Base-by-base conservation (phyloP, 2,329 filamentous ascomycete genomes). In the Metarhizium brunneum region DNA sequence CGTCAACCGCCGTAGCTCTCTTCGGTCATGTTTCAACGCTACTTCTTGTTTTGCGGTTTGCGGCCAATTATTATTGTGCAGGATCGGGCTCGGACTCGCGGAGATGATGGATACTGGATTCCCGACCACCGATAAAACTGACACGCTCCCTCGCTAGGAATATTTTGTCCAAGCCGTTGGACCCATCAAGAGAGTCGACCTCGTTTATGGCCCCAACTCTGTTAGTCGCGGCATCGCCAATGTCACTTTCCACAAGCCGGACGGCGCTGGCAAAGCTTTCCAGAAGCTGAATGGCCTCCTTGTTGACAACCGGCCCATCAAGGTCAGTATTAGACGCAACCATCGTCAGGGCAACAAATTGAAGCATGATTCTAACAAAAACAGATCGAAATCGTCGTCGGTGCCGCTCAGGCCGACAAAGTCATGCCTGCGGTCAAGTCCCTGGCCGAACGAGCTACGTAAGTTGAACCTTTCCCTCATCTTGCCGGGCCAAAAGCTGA, bases 161-260 rank as follows among this genome's bases (percentile, higher is more conserved):
- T 99, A 97, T 75, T 97, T 99, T 73, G 76, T 80, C 68, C 87
- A 90, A 69, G 87, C 89, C 65, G 85, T 96, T 71, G 92, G 92
- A 64, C 83, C 88, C 61, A 89, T 97, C 74, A 96, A 95, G 82
- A 87, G 83, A 73, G 90, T 95, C 61, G 86, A 94, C 64, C 80
- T 99, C 65, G 90, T 89, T 53, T 99, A 99, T 75, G 94, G 92
- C 66, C 90, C 92, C 61, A 90, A 89, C 69, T 92, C 92, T 61
- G 83, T 86, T 64, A 96, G 92, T 80, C 89, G 91, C 69, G 94
- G 94, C 62, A 90, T 92, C 68, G 92, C 92, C 65, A 94, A 90
- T 54, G 88, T 99, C 64, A 85, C 86, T 61, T 99, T 99, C 77
- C 75, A 74, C 71, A 89, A 90, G 67, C 75, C 86, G 30, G 90